These are phyloP conservation scores for Selaginella tamariscina DNA, from an alignment of 75 land plant species.

Conservation along the genomic window DNA sequence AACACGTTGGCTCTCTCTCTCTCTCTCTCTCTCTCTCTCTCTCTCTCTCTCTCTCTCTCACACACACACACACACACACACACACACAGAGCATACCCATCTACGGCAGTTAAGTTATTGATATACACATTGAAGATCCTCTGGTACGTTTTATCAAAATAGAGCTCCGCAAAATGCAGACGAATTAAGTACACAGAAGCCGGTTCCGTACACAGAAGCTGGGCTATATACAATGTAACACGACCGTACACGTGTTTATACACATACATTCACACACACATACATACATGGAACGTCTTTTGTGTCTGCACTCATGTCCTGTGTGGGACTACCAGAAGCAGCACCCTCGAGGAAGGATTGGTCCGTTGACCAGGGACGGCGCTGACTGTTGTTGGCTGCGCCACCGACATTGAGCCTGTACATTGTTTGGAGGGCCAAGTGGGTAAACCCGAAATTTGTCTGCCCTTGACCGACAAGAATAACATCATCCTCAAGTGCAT, in stretches of 20 bases:
- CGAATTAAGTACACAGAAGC: slow-evolving; percentile 45
- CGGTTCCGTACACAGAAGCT: too few species aligned
- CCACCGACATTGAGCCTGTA: slow-evolving; percentile 28
- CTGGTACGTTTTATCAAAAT: slow-evolving; percentile 22
- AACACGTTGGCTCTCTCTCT: too few species aligned
- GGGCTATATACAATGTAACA: too few species aligned
- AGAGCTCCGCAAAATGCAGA: slow-evolving; percentile 54
- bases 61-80: too few species aligned
- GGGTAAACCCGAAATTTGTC: background rate
- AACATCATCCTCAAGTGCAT: background rate
- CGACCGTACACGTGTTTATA: too few species aligned
- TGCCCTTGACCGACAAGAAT: background rate
- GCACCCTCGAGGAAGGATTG: slow-evolving; percentile 19
- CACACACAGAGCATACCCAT: too few species aligned
- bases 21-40: too few species aligned
- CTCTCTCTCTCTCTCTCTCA: too few species aligned
- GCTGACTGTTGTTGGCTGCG: slow-evolving; percentile 14
- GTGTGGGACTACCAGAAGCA: slow-evolving; percentile 13
- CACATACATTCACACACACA: too few species aligned
- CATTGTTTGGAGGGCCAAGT: slow-evolving; percentile 36
- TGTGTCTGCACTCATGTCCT: background rate
- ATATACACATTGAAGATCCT: slow-evolving; percentile 46
- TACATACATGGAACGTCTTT: background rate
- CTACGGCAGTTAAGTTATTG: slow-evolving; percentile 39
- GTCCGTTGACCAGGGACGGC: slow-evolving; percentile 19